Conservation (phyloP, 371 early-diverging fungal species). For the Nematocida ironsii region DNA sequence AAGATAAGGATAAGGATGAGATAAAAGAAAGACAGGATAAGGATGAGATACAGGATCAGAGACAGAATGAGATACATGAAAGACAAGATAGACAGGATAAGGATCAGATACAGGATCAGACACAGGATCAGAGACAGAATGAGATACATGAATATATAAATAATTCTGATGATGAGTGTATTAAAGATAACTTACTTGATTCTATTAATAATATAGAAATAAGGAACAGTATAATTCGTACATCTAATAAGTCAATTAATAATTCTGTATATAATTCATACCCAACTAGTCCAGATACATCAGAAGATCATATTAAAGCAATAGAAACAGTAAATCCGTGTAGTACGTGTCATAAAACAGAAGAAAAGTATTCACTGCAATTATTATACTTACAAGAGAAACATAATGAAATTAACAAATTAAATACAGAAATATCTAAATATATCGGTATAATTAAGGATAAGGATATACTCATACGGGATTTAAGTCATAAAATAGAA, state of each 20-base stretch:
- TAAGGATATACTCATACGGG: constrained; percentile 27
- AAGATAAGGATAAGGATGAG: background rate
- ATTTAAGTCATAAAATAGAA: constrained; percentile 55
- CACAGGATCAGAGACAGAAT: background rate
- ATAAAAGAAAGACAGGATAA: background rate
- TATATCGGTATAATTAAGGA: constrained; percentile 1
- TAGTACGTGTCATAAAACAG: background rate
- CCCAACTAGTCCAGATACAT: background rate
- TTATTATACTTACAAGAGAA: background rate
- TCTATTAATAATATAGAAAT: background rate
- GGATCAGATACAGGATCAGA: background rate
- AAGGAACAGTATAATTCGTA: background rate
- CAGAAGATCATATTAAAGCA: constrained; percentile 1
- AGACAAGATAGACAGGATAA: background rate
- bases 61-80: background rate
- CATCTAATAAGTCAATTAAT: background rate
- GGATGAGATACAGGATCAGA: background rate
- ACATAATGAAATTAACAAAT: constrained; percentile 15
- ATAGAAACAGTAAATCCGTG: background rate
- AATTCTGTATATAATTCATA: background rate
- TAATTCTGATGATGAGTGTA: background rate
- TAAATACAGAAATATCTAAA: background rate
- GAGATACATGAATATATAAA: background rate
- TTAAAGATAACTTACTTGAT: background rate
- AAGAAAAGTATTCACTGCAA: constrained; percentile 35